A percentile compares a stretch with the other conserved stretches of the same genome.
These are phyloP conservation scores for Cardamine chenopodiifolia DNA, from an alignment of 345 rosid genomes.

Conservation along the genomic window DNA sequence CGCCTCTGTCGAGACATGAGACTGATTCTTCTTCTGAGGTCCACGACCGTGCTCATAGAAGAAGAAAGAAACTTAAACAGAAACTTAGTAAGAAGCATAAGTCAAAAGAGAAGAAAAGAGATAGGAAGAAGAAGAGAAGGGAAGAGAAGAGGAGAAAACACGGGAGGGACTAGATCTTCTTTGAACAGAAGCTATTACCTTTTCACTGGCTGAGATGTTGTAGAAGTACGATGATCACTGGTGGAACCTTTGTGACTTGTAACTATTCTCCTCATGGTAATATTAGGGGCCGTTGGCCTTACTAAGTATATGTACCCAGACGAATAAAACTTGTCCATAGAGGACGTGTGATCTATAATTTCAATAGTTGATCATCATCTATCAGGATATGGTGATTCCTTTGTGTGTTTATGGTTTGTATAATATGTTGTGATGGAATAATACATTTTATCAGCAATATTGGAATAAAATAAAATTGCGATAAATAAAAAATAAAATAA, in stretches of 20 bases:
- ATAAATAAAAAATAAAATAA: neutral
- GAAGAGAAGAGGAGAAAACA: slow-evolving; percentile 23
- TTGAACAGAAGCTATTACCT: neutral
- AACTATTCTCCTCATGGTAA: slow-evolving; percentile 65
- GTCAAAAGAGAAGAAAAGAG: slow-evolving; percentile 47
- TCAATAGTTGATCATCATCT: slow-evolving; percentile 26
- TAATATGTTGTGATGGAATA: slow-evolving; percentile 8
- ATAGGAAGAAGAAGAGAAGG: slow-evolving; percentile 31
- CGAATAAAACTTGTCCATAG: slow-evolving; percentile 33
- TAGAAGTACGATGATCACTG: slow-evolving; percentile 24
- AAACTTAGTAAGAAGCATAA: slow-evolving; percentile 56
- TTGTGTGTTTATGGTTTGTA: slow-evolving; percentile 5
- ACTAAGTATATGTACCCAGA: slow-evolving; percentile 15
- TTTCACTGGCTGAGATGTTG: neutral
- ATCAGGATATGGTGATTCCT: slow-evolving; percentile 25
- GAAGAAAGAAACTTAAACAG: slow-evolving; percentile 48
- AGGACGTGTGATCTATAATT: slow-evolving; percentile 21
- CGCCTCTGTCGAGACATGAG: slow-evolving; percentile 28
- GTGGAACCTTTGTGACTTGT: slow-evolving; percentile 57
- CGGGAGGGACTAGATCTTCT: slow-evolving; percentile 10
- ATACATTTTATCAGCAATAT: neutral
- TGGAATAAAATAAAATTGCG: neutral
- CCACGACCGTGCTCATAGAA: no score
- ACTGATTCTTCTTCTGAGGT: slow-evolving; percentile 35
- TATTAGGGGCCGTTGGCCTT: slow-evolving; percentile 46